phyloP scores from a whole-genome alignment of 805 yeast genomes.

The Wickerhamiella lipophila region DNA sequence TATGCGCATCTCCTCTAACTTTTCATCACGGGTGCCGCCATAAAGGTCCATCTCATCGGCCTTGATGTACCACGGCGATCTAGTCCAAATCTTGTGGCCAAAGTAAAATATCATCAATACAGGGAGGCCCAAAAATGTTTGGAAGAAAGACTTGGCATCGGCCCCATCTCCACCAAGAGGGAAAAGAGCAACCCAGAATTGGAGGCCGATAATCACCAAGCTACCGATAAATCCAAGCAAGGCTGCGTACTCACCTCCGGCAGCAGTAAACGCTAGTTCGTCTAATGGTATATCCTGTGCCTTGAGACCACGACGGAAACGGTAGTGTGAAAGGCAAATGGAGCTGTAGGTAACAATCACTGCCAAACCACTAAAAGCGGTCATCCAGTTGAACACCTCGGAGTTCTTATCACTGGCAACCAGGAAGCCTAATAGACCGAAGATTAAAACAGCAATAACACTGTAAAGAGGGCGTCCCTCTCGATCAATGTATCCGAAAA shows the following conservation, averaged over 20 bases:
- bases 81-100: constrained; percentile 45
- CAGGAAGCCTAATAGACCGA: constrained; percentile 49
- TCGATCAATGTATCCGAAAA: constrained; percentile 49
- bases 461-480: constrained; percentile 57
- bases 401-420: constrained; percentile 41
- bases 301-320: constrained; percentile 50
- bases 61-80: constrained; percentile 26
- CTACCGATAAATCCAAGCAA: constrained; percentile 45
- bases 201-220: constrained; percentile 46
- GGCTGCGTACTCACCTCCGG: constrained; percentile 53
- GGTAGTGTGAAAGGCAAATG: constrained; percentile 45
- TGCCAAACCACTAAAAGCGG: constrained; percentile 52
- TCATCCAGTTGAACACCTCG: constrained; percentile 50
- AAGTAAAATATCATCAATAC: constrained; percentile 45
- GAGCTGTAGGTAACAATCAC: constrained; percentile 53
- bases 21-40: constrained; percentile 50
- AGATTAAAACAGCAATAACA: constrained; percentile 36
- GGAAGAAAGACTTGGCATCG: constrained; percentile 46
- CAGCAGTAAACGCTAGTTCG: constrained; percentile 52
- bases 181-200: constrained; percentile 63
- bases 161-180: constrained; percentile 37
- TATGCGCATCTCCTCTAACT: constrained; percentile 32
- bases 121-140: constrained; percentile 51
- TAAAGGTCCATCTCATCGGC: constrained; percentile 45
- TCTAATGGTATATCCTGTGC: constrained; percentile 49